Evolutionary conservation across 805 yeast genomes (phyloP), one percentile per base, ranked within the genome.

Genomic region (Teunomyces pallodes): DNA sequence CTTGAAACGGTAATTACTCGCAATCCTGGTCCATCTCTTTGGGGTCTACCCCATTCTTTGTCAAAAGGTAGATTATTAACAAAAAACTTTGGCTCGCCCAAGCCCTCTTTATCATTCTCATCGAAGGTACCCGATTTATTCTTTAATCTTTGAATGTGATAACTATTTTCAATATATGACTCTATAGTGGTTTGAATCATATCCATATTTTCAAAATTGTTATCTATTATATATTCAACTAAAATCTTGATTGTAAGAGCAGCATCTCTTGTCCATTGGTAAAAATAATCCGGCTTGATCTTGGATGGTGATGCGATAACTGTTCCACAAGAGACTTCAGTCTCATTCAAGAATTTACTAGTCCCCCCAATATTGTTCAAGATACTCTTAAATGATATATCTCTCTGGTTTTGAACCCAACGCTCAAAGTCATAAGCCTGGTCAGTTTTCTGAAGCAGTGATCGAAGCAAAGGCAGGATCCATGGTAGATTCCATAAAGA

Each of bases 21-120:
- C 48, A 92, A 73, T 0, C 95, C 91, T 0, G 98, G 97, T 0
- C 98, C 98, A 64, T 92, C 98, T 50, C 90, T 79, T 67, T 92
- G 98, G 1, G 98, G 98, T 56, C 98, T 75, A 2, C 98, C 98
- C 98, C 98, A 92, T 31, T 71, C 63, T 2, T 70, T 83, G 5
- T 65, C 64, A 58, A 86, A 92, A 0, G 87, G 73, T 0, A 80
- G 57, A 20, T 86, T 84, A 61, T 89, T 79, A 3, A 83, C 81
- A 62, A 76, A 64, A 61, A 86, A 92, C 64, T 92, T 92, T 6
- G 98, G 97, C 63, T 92, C 98, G 2, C 97, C 98, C 30, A 91
- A 72, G 1, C 88, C 90, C 7, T 66, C 65, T 42, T 77, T 69
- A 29, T 46, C 50, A 2, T 49, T 39, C 49, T 72, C 72, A 9